Conservation (phyloP, 352 stramenopile genomes). For the Pythium apleroticum region DNA sequence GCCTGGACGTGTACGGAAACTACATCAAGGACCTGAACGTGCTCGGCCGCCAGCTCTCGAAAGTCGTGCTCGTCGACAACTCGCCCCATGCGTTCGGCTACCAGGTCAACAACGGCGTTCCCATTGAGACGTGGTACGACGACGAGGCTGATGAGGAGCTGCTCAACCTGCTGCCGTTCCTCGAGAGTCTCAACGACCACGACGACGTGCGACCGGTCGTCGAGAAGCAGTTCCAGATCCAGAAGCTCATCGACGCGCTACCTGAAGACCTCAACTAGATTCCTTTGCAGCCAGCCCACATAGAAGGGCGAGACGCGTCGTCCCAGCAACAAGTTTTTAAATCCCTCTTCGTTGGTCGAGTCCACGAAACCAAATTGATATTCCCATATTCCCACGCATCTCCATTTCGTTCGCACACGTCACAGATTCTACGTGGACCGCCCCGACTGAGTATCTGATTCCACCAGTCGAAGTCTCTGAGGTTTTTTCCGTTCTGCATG, state of each 20-base stretch:
- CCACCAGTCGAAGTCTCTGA: background rate
- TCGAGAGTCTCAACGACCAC: slow-evolving; percentile 86
- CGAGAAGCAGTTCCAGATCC: slow-evolving; percentile 90
- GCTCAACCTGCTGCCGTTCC: slow-evolving; percentile 94
- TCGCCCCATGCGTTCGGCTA: slow-evolving; percentile 98
- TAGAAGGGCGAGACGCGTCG: background rate
- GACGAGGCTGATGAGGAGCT: slow-evolving; percentile 96
- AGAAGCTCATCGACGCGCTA: slow-evolving; percentile 86
- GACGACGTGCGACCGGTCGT: slow-evolving; percentile 91
- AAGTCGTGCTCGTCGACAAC: slow-evolving; percentile 97
- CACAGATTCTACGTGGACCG: background rate
- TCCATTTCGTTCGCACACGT: background rate
- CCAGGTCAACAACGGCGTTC: slow-evolving; percentile 65
- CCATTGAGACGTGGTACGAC: slow-evolving; percentile 91
- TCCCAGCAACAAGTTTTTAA: slow-evolving; percentile 4
- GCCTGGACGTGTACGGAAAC: slow-evolving; percentile 96
- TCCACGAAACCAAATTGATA: slow-evolving; percentile 3
- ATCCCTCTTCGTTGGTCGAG: background rate
- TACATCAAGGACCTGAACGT: slow-evolving; percentile 99
- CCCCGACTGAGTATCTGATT: background rate
- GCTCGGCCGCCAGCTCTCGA: slow-evolving; percentile 91
- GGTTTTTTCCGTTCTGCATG: slow-evolving; percentile 6
- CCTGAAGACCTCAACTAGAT: slow-evolving; percentile 44
- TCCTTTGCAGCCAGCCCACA: background rate
- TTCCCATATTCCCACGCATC: no score